These are phyloP conservation scores for Nicotiana otophora DNA, from an alignment of 257 asterid genomes.

Conservation along the genomic window DNA sequence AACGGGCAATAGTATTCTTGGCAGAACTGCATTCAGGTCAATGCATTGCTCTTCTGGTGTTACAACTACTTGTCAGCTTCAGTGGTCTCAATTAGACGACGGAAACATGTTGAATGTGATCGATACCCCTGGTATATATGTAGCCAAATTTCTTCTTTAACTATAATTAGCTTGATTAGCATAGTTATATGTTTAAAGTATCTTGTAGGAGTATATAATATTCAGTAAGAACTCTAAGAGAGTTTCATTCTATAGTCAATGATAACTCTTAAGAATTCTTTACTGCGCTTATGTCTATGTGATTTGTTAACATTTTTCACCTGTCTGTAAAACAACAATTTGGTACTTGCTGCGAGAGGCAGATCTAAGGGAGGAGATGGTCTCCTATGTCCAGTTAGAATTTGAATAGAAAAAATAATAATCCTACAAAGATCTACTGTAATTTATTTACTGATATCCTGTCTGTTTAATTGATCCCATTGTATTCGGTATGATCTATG, in stretches of 20 bases:
- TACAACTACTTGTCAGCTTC: conserved; percentile 68
- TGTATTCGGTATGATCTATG: no score
- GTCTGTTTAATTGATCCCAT: no score
- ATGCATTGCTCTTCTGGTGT: conserved; percentile 65
- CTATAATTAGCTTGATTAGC: background rate
- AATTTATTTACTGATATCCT: no score
- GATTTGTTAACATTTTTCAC: no score
- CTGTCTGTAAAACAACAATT: no score
- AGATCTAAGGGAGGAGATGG: no score
- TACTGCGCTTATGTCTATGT: no score
- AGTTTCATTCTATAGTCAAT: background rate
- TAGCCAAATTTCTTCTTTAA: background rate
- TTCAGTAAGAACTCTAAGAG: no score
- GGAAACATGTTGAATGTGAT: conserved; percentile 62
- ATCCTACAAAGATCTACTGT: no score
- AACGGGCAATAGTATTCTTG: conserved; percentile 72
- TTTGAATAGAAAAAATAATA: no score
- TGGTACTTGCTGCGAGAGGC: no score
- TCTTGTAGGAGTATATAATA: background rate
- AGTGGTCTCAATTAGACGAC: conserved; percentile 36
- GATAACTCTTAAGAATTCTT: background rate
- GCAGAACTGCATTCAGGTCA: conserved; percentile 52
- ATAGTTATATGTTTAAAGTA: background rate
- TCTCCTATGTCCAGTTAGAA: no score
- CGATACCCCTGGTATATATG: conserved; percentile 62